phyloP scores from a whole-genome alignment of 2,329 filamentous ascomycete genomes.

The Colletotrichum tropicale region DNA sequence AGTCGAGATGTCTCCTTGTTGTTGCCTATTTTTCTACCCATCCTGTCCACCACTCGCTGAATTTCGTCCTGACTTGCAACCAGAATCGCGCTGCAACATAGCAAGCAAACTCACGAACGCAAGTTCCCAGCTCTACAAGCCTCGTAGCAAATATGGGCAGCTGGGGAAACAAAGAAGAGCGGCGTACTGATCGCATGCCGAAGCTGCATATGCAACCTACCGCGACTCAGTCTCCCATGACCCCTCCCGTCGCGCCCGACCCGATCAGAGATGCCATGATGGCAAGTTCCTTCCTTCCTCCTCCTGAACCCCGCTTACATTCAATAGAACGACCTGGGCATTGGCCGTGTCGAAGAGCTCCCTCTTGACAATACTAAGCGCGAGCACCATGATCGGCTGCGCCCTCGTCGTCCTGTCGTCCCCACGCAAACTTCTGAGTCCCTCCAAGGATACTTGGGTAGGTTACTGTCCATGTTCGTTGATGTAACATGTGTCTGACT shows the following conservation, averaged over 20 bases:
- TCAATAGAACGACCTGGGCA: constrained; percentile 33
- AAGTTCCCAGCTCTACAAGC: background rate
- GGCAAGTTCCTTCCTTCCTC: background rate
- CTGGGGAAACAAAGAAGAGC: background rate
- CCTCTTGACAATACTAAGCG: constrained; percentile 25
- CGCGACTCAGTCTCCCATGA: background rate
- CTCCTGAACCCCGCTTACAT: background rate
- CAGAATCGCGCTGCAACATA: background rate
- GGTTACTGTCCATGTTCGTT: background rate
- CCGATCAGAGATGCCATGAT: background rate
- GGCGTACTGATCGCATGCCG: constrained; percentile 4
- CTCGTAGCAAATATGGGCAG: background rate
- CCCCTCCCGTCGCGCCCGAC: background rate
- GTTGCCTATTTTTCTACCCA: background rate
- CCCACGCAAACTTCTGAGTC: background rate
- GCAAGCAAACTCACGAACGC: background rate
- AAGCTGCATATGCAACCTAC: background rate
- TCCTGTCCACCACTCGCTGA: background rate
- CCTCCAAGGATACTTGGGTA: background rate
- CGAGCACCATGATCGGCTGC: background rate
- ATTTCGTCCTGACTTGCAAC: background rate
- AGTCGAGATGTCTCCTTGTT: background rate
- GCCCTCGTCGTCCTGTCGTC: background rate
- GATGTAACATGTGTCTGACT: background rate
- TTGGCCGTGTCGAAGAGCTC: constrained; percentile 26